Evolutionary conservation across 2,329 filamentous ascomycete genomes (phyloP).

Genomic region (Sporothrix pallida): DNA sequence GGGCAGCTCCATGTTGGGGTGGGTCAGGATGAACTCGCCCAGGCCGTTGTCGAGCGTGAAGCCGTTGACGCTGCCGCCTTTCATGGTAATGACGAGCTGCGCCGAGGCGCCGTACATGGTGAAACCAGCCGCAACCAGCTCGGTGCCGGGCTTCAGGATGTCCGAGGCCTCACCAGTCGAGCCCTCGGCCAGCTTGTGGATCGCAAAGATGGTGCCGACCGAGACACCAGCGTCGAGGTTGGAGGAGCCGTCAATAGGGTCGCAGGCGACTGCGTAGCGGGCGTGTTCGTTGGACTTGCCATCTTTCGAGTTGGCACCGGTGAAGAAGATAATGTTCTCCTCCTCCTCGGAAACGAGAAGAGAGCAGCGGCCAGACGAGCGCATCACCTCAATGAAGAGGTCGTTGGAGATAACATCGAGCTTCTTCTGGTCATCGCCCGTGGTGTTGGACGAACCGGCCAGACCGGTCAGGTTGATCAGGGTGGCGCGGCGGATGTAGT

Average conservation of each 20-base stretch:
- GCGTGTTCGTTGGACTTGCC: constrained; percentile 61
- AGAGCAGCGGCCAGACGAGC: constrained; percentile 85
- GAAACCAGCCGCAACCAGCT: constrained; percentile 94
- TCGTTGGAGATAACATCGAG: constrained; percentile 99
- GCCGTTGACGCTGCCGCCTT: constrained; percentile 87
- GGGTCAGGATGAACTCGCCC: constrained; percentile 97
- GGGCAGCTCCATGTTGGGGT: constrained; percentile 91
- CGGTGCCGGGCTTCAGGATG: constrained; percentile 85
- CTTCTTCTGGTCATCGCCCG: constrained; percentile 99
- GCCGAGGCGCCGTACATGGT: constrained; percentile 99
- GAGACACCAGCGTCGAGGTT: constrained; percentile 98
- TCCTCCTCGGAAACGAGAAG: constrained; percentile 98
- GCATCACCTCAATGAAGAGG: constrained; percentile 95
- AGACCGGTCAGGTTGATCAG: constrained; percentile 95
- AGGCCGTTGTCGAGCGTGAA: constrained; percentile 97
- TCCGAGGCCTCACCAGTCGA: constrained; percentile 79
- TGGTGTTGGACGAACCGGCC: constrained; percentile 91
- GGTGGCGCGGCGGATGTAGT: constrained; percentile 96
- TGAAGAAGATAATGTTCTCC: constrained; percentile 88
- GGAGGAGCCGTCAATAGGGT: constrained; percentile 96
- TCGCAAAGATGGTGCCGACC: constrained; percentile 94
- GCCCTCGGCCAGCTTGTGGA: constrained; percentile 85
- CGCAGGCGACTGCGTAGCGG: constrained; percentile 95
- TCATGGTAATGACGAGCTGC: constrained; percentile 97
- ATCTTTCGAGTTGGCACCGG: constrained; percentile 51